Evolutionary conservation across 2,329 filamentous ascomycete genomes (phyloP), one percentile per base, ranked within the genome.

Genomic region (Arthroderma sp.): DNA sequence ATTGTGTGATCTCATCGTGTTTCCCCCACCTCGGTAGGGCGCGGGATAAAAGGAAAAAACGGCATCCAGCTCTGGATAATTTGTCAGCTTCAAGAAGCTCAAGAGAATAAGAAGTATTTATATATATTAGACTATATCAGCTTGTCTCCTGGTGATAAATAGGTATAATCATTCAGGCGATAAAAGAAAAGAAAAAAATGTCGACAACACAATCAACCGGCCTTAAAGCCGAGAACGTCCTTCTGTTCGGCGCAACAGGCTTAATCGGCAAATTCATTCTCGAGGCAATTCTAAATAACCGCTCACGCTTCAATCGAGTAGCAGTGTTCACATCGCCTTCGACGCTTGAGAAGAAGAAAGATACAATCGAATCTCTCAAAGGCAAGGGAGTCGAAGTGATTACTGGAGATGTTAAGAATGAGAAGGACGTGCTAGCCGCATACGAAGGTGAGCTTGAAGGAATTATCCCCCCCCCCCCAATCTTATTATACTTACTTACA

Each of bases 291-390:
- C 54, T 75, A 36, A 53, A 61, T 15, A 62, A 62, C 5, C 68
- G 69, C 43, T 50, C 58, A 1, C 61, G 65, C 3, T 77, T 78
- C 54, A 58, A 62, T 44, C 68, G 66, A 38, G 62, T 81, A 38
- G 70, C 64, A 4, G 67, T 81, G 40, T 77, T 75, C 58, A 81
- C 78, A 1, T 78, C 75, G 4, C 53, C 65, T 6, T 62, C 61
- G 40, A 76, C 73, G 0, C 61, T 68, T n/a, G 56, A 68, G 40
- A 66, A 61, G 6, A 82, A 81, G 52, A 49, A 62, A 1, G 57
- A 65, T 1, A 59, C 69, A 30, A 65, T 82, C 7, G 66, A 71
- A 30, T 56, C 59, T 1, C 60, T 72, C 51, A 66, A 71, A 52
- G 52, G 57, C 15, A 57, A 64, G 47, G 71, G 72, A 2, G 68